Conservation (phyloP, 108 stramenopile species). For the Cyclotella atomus region DNA sequence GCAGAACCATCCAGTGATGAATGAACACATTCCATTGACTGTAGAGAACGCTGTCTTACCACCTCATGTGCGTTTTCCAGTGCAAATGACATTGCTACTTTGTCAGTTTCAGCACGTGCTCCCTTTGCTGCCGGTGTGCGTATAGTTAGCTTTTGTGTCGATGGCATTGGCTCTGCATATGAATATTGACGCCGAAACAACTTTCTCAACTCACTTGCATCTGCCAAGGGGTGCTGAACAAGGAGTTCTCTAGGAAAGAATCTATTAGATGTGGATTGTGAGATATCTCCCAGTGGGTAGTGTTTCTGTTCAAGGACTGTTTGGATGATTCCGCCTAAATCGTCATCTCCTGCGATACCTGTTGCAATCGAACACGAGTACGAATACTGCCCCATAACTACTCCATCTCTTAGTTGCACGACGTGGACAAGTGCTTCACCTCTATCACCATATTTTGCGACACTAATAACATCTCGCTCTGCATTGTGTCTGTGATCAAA, state of each 20-base stretch:
- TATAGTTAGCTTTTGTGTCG: neutral
- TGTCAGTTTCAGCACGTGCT: neutral
- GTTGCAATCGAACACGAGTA: neutral
- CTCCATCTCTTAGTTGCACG: neutral
- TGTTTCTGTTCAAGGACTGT: conserved; percentile 53
- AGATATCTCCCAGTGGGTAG: conserved; percentile 54
- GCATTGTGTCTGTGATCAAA: neutral
- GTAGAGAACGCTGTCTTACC: neutral
- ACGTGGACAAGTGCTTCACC: neutral
- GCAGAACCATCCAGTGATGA: neutral
- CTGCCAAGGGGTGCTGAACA: conserved; percentile 45
- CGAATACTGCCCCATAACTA: neutral
- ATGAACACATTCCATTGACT: neutral
- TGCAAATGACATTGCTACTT: neutral
- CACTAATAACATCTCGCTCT: neutral
- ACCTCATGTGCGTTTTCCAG: neutral
- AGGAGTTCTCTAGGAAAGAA: conserved; percentile 66
- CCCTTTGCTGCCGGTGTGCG: neutral
- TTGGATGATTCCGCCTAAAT: conserved; percentile 46
- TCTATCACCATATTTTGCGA: neutral
- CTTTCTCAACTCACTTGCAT: neutral
- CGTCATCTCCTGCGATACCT: conserved; percentile 46
- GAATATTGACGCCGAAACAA: neutral
- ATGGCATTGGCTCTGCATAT: no score
- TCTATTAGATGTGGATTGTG: conserved; percentile 3